Conservation (phyloP, 768 basidiomycete species). For the Stropharia rugosoannulata region DNA sequence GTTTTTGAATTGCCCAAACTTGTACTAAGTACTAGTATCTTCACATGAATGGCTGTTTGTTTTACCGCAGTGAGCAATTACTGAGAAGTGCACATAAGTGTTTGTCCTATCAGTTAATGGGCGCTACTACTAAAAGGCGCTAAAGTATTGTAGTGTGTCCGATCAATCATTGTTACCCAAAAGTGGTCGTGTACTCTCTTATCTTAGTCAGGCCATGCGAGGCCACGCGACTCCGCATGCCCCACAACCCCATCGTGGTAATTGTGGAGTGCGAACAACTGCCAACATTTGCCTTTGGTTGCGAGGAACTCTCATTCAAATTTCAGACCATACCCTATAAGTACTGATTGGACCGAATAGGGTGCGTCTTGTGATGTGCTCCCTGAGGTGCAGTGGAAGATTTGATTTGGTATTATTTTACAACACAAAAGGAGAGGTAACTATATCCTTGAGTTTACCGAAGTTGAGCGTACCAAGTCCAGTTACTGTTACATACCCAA, state of each 20-base stretch:
- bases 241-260: too few relatives aligned
- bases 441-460: conserved; percentile 38
- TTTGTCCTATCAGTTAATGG: not conserved
- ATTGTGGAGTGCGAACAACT: not conserved
- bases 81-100: too few relatives aligned
- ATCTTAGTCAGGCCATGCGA: too few relatives aligned
- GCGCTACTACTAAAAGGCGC: not conserved
- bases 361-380: too few relatives aligned
- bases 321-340: not conserved
- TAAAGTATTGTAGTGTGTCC: too few relatives aligned
- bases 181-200: not conserved
- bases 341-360: not conserved
- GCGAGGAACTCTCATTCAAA: not conserved
- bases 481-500: conserved; percentile 39
- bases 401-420: too few relatives aligned
- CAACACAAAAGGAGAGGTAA: conserved; percentile 12
- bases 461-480: conserved; percentile 59
- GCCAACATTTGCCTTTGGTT: not conserved
- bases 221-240: not conserved
- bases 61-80: too few relatives aligned
- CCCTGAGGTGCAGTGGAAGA: too few relatives aligned
- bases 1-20: not conserved
- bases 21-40: too few relatives aligned
- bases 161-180: not conserved
- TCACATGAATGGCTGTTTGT: too few relatives aligned